phyloP scores from a whole-genome alignment of 345 rosid species.

The Hirschfeldia incana region DNA sequence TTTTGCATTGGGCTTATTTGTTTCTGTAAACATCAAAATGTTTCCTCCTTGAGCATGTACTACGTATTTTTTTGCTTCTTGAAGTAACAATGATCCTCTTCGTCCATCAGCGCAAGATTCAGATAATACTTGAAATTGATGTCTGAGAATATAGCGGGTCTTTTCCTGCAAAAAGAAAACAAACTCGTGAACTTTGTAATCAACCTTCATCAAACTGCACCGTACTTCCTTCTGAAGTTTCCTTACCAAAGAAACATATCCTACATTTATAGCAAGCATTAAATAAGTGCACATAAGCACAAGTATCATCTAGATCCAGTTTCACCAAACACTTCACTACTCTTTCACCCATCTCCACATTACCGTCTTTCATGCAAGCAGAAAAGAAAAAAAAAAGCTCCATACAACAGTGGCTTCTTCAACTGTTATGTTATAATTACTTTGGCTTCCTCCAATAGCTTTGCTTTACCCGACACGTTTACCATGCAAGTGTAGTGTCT shows the following conservation, averaged over 20 bases:
- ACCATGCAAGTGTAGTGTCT: constrained; percentile 72
- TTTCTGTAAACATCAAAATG: not conserved
- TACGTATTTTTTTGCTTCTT: not conserved
- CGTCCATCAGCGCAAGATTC: not conserved
- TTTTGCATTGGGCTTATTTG: not conserved
- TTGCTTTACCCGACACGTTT: constrained; percentile 60
- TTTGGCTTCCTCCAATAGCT: constrained; percentile 63
- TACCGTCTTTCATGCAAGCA: constrained; percentile 55
- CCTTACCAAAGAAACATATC: constrained; percentile 48
- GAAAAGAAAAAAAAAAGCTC: constrained; percentile 65
- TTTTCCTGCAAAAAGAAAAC: constrained; percentile 63
- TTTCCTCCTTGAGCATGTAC: not conserved
- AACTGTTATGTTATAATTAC: constrained; percentile 52
- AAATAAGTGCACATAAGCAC: constrained; percentile 66
- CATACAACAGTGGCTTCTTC: constrained; percentile 60
- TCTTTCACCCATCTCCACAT: constrained; percentile 52
- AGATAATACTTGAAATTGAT: not conserved
- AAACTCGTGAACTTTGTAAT: constrained; percentile 75
- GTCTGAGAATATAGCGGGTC: constrained; percentile 44
- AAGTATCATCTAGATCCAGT: constrained; percentile 57
- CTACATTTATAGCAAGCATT: constrained; percentile 42
- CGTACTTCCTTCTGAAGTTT: constrained; percentile 63
- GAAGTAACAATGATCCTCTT: not conserved
- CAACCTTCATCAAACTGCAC: constrained; percentile 70
- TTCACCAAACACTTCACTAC: constrained; percentile 50